Conservation (phyloP, 179 eudicot species). For the Gypsophila paniculata region DNA sequence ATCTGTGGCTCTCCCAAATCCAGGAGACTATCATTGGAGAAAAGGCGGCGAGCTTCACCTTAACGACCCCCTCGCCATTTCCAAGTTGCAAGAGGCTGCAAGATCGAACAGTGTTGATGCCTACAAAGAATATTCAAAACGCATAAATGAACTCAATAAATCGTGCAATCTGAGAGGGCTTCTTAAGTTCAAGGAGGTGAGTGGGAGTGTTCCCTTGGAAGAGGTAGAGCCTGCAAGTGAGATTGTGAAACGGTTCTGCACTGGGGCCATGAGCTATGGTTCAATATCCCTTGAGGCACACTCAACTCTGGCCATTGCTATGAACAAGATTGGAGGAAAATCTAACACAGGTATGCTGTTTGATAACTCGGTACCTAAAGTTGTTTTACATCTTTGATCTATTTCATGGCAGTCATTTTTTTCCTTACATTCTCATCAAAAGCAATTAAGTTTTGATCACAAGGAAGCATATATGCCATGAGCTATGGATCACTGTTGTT, state of each 20-base stretch:
- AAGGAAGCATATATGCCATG: not conserved
- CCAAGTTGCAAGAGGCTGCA: slow-evolving; percentile 97
- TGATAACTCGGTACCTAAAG: no score
- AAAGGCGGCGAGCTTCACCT: slow-evolving; percentile 91
- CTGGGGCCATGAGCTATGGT: slow-evolving; percentile 99
- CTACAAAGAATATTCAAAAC: slow-evolving; percentile 90
- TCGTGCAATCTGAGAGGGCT: slow-evolving; percentile 85
- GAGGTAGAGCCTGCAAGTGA: slow-evolving; percentile 95
- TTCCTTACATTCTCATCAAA: not conserved
- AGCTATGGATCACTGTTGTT: not conserved
- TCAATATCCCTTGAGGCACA: slow-evolving; percentile 97
- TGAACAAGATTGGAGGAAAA: slow-evolving; percentile 95
- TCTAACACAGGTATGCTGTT: slow-evolving; percentile 77
- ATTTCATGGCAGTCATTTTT: not conserved
- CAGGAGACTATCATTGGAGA: slow-evolving; percentile 99
- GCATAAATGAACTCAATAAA: slow-evolving; percentile 78
- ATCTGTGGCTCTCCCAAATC: slow-evolving; percentile 85
- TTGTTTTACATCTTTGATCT: not conserved
- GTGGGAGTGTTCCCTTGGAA: slow-evolving; percentile 61
- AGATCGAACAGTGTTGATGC: slow-evolving; percentile 82
- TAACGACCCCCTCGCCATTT: slow-evolving; percentile 92
- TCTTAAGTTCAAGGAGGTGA: slow-evolving; percentile 70
- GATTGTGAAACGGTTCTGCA: slow-evolving; percentile 92
- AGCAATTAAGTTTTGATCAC: not conserved
- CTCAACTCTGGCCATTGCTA: slow-evolving; percentile 82